These are phyloP conservation scores for Rhododendron simsii DNA, from an alignment of 148 eudicot genomes.

Conservation along the genomic window DNA sequence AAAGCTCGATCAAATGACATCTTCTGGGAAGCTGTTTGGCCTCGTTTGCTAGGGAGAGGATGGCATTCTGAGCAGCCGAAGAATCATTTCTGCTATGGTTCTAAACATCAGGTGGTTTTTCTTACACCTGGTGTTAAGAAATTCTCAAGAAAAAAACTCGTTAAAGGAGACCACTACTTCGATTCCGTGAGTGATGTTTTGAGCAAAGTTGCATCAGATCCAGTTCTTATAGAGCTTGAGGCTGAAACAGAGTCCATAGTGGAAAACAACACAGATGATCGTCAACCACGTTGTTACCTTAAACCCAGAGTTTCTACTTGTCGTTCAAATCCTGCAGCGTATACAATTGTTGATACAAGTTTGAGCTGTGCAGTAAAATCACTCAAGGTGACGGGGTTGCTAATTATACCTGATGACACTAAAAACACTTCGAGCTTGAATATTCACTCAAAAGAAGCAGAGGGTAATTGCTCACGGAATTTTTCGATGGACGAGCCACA, in stretches of 20 bases:
- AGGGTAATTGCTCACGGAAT: neutral
- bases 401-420: constrained; percentile 39
- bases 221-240: constrained; percentile 23
- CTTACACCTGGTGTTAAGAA: constrained; percentile 28
- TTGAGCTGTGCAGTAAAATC: constrained; percentile 28
- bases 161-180: constrained; percentile 26
- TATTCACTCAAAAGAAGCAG: constrained; percentile 10
- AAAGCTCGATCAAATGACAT: constrained; percentile 26
- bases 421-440: neutral
- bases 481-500: neutral
- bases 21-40: constrained; percentile 38
- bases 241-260: neutral
- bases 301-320: constrained; percentile 33
- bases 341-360: constrained; percentile 54
- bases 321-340: constrained; percentile 22
- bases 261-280: neutral
- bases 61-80: constrained; percentile 39
- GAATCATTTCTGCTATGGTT: neutral
- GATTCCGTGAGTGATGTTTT: constrained; percentile 26
- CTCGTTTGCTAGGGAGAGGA: constrained; percentile 31
- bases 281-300: constrained; percentile 36
- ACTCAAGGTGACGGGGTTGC: constrained; percentile 34
- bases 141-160: constrained; percentile 21
- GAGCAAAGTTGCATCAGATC: constrained; percentile 28
- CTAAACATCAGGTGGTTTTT: constrained; percentile 20